Evolutionary conservation across 176 grass and related monocot genomes (phyloP).

Genomic region (Oryza meyeriana): DNA sequence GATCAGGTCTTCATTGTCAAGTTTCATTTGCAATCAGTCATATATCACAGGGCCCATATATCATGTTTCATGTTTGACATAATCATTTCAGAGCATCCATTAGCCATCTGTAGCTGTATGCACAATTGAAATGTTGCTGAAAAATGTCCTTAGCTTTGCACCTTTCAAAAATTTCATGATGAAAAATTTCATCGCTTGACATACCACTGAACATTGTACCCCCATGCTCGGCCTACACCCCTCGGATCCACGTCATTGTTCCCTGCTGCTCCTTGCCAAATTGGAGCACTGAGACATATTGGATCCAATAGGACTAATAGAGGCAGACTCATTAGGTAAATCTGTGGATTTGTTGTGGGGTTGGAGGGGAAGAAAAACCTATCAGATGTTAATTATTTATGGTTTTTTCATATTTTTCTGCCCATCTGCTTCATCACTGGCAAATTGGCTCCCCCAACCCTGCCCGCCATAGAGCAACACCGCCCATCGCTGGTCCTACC

Average conservation of each 20-base stretch:
- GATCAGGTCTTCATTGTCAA: not conserved
- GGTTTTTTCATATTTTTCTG: not conserved
- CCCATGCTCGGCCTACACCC: not conserved
- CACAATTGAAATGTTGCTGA: no score
- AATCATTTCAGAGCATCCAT: not conserved
- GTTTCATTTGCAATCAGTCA: constrained; percentile 8
- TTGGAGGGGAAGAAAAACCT: not conserved
- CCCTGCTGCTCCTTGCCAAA: not conserved
- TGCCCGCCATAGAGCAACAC: not conserved
- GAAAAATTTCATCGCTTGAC: no score
- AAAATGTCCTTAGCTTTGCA: no score
- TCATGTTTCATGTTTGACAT: not conserved
- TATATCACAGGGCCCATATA: not conserved
- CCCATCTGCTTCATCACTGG: not conserved
- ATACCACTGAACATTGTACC: no score
- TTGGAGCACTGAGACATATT: not conserved
- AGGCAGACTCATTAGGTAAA: not conserved
- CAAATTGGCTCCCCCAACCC: not conserved
- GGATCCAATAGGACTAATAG: not conserved
- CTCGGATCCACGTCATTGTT: not conserved
- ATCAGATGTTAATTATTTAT: not conserved
- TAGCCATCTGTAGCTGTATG: not conserved
- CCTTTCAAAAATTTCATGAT: no score
- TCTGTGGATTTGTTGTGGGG: not conserved
- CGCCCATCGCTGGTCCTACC: not conserved